Percentiles rank a stretch among this genome's conserved stretches.
These are phyloP conservation scores for Solanum gandarillasii DNA, from an alignment of 257 asterid species.

Conservation along the genomic window DNA sequence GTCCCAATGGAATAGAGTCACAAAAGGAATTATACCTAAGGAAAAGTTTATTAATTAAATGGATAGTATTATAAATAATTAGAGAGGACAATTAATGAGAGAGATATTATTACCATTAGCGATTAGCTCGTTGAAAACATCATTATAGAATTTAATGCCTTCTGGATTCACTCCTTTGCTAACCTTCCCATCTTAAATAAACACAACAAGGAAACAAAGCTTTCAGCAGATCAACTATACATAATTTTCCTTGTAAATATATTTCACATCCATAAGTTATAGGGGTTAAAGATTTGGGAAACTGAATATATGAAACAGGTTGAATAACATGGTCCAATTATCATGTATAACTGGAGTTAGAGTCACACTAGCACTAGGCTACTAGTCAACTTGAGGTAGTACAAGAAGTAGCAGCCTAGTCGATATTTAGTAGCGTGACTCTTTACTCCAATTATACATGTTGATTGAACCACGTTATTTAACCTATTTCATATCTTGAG, in stretches of 20 bases:
- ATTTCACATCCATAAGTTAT: neutral
- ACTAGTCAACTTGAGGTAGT: neutral
- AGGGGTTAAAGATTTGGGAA: neutral
- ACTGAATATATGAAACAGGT: neutral
- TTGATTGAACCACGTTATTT: neutral
- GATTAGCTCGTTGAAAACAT: constrained; percentile 10
- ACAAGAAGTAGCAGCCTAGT: neutral
- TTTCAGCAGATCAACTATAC: neutral
- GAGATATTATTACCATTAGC: neutral
- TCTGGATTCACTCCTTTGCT: constrained; percentile 18
- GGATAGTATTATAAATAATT: neutral
- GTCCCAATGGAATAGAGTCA: constrained; percentile 15
- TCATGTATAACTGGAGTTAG: neutral
- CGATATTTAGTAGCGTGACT: neutral
- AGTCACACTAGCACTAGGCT: neutral
- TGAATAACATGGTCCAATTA: neutral
- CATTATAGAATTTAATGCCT: constrained; percentile 27
- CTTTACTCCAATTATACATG: neutral
- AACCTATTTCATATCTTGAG: neutral
- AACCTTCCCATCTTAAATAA: constrained; percentile 18
- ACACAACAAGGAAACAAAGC: neutral
- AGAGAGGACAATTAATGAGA: no score
- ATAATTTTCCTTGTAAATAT: neutral
- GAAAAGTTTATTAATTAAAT: no score
- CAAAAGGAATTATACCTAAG: constrained; percentile 7